These are phyloP conservation scores for Camelina laxa DNA, from an alignment of 345 rosid species.

Conservation along the genomic window DNA sequence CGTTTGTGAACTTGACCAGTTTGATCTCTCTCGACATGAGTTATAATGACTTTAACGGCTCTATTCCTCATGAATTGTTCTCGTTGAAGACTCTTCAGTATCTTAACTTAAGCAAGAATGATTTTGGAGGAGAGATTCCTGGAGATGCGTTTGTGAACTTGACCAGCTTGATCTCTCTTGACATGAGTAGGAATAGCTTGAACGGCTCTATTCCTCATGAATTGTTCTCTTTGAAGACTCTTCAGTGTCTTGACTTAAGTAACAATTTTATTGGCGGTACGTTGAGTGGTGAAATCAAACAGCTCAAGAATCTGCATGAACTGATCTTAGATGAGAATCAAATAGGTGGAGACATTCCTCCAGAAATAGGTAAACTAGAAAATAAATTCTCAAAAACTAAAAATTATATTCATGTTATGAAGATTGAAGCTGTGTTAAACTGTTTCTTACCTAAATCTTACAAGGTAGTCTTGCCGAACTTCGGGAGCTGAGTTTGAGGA, in stretches of 20 bases:
- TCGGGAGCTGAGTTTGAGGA: no score
- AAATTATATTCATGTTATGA: no score
- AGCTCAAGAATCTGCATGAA: conserved; percentile 37
- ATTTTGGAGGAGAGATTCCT: no score
- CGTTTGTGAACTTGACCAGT: no score
- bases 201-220: conserved; percentile 38
- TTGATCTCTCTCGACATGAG: no score
- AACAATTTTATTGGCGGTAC: conserved; percentile 32
- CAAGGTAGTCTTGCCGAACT: no score
- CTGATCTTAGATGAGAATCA: conserved; percentile 35
- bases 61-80: no score
- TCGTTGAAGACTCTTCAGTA: no score
- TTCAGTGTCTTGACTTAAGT: conserved; percentile 39
- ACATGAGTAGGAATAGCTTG: not conserved
- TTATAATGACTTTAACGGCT: no score
- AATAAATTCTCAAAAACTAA: not conserved
- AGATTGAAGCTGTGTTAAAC: not conserved
- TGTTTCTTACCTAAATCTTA: not conserved
- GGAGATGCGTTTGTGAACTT: no score
- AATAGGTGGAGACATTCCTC: conserved; percentile 42
- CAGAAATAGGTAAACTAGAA: conserved; percentile 36
- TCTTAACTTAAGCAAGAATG: no score
- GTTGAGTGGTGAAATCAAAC: conserved; percentile 25
- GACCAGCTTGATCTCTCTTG: no score
- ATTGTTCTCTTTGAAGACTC: conserved; percentile 38